Evolutionary conservation across 257 asterid genomes (phyloP), one percentile per base, ranked within the genome.

Genomic region (Jacaranda mimosifolia): DNA sequence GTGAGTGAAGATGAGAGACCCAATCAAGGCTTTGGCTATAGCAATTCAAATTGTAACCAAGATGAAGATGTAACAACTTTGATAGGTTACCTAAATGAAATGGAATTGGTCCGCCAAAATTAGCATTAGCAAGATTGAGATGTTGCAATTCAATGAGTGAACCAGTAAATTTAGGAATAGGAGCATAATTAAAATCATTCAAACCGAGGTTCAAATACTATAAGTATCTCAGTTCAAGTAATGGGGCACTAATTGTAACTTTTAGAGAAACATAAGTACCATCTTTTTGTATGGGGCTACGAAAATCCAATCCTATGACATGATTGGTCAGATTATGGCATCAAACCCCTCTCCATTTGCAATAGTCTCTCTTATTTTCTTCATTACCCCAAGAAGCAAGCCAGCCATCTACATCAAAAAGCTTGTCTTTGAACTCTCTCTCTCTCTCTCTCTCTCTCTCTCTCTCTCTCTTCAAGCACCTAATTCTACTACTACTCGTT

Each of bases 1-100:
- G 46, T 14, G 53, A 75, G 35, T 5, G 13, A 80, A 56, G 57
- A 49, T 7, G 21, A 46, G 67, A 73, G 49, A 78, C 6, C 86
- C 81, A 82, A 0, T 68, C 70, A 15, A 81, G 75, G 9, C 19
- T 76, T 32, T 72, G 40, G 36, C 62, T 52, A n/a, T 36, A 43
- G 38, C 58, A 6, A 63, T 39, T 0, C 42, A 21, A 18, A 43
- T 10, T 5, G 3, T 8, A 1, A 8, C 70, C 17, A 26, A 84
- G 67, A 69, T 74, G 80, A 67, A 82, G 73, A 36, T 35, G 4
- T 10, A 42, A 4, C 57, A 73, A 73, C 14, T 14, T 11, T 39
- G 70, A 73, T 19, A 73, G 59, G 68, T 73, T 59, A 0, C 70
- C 70, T 4, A 58, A 42, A n/a, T n/a, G n/a, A n/a, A n/a, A n/a